Percentiles rank a stretch among this genome's conserved stretches.
These are phyloP conservation scores for Cladosporium austrohemisphaericum DNA, from an alignment of 2,329 filamentous ascomycete genomes.

Conservation along the genomic window DNA sequence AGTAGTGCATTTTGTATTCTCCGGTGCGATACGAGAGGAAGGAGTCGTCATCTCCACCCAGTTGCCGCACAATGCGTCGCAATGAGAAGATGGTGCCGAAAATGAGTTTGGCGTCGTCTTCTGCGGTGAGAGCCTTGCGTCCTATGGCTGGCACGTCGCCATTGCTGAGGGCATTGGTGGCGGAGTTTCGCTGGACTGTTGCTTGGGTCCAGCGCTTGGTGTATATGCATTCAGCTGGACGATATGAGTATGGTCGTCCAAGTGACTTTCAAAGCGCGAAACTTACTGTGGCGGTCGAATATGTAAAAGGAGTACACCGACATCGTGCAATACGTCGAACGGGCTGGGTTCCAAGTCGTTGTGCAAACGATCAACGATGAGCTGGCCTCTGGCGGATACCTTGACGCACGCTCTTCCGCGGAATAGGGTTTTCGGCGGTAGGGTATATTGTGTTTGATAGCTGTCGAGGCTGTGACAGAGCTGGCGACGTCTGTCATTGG, in stretches of 20 bases:
- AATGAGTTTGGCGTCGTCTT: conserved; percentile 92
- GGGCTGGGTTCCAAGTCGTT: no score
- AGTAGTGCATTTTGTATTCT: conserved; percentile 98
- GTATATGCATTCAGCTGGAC: conserved; percentile 92
- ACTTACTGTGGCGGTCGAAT: conserved; percentile 93
- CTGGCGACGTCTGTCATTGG: no score
- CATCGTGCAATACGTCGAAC: conserved; percentile 51
- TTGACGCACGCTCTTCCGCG: no score
- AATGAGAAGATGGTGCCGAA: conserved; percentile 96
- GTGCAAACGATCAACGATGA: no score
- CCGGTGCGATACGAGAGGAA: conserved; percentile 92
- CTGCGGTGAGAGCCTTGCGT: conserved; percentile 45
- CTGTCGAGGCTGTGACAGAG: no score
- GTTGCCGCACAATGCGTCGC: conserved; percentile 92
- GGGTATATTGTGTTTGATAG: no score
- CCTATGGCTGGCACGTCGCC: conserved; percentile 32
- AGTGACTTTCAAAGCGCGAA: background rate
- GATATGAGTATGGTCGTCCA: conserved; percentile 1
- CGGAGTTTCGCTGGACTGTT: conserved; percentile 48
- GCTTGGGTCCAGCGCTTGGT: conserved; percentile 73
- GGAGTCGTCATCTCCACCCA: conserved; percentile 85
- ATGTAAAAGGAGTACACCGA: conserved; percentile 97
- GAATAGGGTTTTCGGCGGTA: no score
- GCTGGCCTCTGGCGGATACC: no score
- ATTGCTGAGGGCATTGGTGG: conserved; percentile 45